Percentiles rank a stretch among this genome's conserved stretches.
These are phyloP conservation scores for Epichloe elymi DNA, from an alignment of 2,329 filamentous ascomycete genomes.

Conservation along the genomic window DNA sequence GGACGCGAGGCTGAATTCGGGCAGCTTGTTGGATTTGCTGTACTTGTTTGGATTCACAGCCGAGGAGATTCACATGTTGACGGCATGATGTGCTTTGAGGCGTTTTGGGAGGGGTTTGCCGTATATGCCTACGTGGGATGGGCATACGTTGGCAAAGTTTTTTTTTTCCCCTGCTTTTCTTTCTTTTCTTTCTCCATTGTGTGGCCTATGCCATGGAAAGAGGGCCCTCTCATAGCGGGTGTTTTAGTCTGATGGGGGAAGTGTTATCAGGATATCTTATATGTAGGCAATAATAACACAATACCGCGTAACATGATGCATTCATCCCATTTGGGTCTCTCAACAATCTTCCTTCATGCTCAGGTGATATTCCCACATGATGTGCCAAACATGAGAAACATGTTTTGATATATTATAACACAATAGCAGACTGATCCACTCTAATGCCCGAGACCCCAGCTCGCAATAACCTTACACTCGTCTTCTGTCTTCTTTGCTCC, in stretches of 20 bases:
- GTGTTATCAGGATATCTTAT: background rate
- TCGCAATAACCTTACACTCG: background rate
- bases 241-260: background rate
- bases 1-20: conserved; percentile 56
- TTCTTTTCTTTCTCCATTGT: background rate
- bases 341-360: background rate
- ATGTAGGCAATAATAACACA: background rate
- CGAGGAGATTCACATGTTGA: conserved; percentile 35
- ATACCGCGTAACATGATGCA: background rate
- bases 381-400: background rate
- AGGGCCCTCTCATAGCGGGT: background rate
- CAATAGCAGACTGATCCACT: background rate
- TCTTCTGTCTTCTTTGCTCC: background rate
- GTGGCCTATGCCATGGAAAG: background rate
- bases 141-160: background rate
- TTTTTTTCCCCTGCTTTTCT: background rate
- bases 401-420: background rate
- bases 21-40: conserved; percentile 57
- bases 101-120: background rate
- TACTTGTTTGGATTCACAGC: conserved; percentile 60
- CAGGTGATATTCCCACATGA: background rate
- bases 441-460: background rate
- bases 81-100: conserved; percentile 1
- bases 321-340: background rate
- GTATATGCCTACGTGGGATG: background rate